These are phyloP conservation scores for Circinella minor DNA, from an alignment of 371 early-diverging fungal species.

Conservation along the genomic window DNA sequence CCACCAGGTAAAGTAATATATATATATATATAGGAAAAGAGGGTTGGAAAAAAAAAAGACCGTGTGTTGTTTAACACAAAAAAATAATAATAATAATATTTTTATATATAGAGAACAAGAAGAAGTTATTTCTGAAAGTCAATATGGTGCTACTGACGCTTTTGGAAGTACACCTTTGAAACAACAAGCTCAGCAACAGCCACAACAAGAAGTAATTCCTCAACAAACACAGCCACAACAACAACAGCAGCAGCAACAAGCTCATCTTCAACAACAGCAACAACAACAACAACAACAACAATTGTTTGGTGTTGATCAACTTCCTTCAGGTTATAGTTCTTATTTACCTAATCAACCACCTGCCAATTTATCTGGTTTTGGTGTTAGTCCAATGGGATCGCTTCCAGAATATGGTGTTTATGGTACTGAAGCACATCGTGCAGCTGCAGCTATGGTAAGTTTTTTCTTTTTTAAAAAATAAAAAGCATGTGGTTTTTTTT, in stretches of 20 bases:
- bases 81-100: background rate
- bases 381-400: constrained; percentile 71
- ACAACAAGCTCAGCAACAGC: constrained; percentile 9
- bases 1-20: constrained; percentile 8
- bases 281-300: constrained; percentile 30
- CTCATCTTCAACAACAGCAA: constrained; percentile 15
- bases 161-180: constrained; percentile 7
- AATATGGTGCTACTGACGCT: background rate
- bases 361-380: constrained; percentile 66
- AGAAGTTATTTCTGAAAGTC: background rate
- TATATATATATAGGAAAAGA: background rate
- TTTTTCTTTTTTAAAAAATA: constrained; percentile 25
- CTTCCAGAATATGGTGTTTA: constrained; percentile 61
- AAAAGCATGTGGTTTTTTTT: background rate
- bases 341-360: constrained; percentile 64
- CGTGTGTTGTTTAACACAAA: background rate
- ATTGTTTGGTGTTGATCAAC: constrained; percentile 55
- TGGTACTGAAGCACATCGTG: constrained; percentile 53
- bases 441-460: constrained; percentile 48
- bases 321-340: constrained; percentile 61
- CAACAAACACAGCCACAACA: constrained; percentile 12
- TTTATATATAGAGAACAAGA: background rate
- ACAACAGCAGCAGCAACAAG: constrained; percentile 13
- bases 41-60: background rate
- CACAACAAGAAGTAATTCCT: constrained; percentile 5